Evolutionary conservation across 2,329 filamentous ascomycete species (phyloP), one percentile per base, ranked within the genome.

Genomic region (Pseudonectria foliicola): DNA sequence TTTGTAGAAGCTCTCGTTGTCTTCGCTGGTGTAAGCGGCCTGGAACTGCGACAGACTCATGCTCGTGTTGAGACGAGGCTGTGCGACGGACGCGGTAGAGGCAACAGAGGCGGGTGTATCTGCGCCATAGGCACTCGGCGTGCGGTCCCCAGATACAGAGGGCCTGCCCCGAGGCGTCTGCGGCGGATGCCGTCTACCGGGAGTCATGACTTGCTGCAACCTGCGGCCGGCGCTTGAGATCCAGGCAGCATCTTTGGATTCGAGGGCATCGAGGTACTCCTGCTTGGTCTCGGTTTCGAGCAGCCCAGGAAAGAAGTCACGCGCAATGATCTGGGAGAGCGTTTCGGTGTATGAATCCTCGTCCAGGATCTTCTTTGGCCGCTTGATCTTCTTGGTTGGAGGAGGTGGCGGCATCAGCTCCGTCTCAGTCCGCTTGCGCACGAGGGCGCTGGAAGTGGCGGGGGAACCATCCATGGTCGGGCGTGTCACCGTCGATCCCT

Each of bases 1-100:
- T 49, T 82, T 83, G 61, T 95, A 94, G 66, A 98, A 96, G 49
- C 85, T 93, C 56, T 95, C 92, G 55, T 96, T 96, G 58, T 98
- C 92, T 60, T 98, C 92, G 53, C 87, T 95, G 1, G 90, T 98
- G 63, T 95, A 96, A 48, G 85, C 90, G 3, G 84, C 75, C 55
- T 98, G 92, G 52, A 95, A 98, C 2, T 81, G 77, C 34, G 81
- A 78, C 2, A 98, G 71, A 40, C 82, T 88, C 68, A 96, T 78
- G 48, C 81, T 82, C 27, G 81, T 78, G 55, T 94, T 81, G 13
- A 86, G 68, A 23, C 70, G 61, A 38, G 66, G 64, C 35, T 63
- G 66, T 33, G 62, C 57, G 13, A 57, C 54, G 12, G 56, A 52
- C 14, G 53, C 56, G 8, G 61, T 55, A 25, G 62, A 61, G 14